These are phyloP conservation scores for Diaporthe velutina DNA, from an alignment of 2,329 filamentous ascomycete genomes.

Conservation along the genomic window DNA sequence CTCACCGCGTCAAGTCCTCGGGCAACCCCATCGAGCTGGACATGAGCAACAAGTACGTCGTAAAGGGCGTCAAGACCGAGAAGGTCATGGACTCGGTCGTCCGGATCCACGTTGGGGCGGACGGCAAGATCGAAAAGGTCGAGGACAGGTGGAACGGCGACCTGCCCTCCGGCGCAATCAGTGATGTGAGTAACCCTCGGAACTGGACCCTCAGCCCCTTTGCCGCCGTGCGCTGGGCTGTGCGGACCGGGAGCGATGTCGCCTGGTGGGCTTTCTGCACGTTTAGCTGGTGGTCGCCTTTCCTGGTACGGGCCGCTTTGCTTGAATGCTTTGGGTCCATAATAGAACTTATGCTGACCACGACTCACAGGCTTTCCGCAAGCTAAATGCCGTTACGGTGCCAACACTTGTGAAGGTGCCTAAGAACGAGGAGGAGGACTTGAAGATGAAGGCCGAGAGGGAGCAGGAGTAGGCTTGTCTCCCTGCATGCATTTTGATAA, in stretches of 20 bases:
- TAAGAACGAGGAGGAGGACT: slow-evolving; percentile 51
- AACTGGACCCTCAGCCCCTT: slow-evolving; percentile 16
- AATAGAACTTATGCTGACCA: slow-evolving; percentile 31
- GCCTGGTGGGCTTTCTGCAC: slow-evolving; percentile 44
- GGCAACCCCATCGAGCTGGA: slow-evolving; percentile 73
- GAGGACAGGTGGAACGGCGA: slow-evolving; percentile 54
- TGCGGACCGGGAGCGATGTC: slow-evolving; percentile 39
- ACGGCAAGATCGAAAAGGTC: slow-evolving; percentile 52
- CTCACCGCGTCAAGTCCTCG: slow-evolving; percentile 63
- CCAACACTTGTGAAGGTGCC: slow-evolving; percentile 51
- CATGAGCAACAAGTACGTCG: slow-evolving; percentile 52
- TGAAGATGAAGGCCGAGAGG: slow-evolving; percentile 48
- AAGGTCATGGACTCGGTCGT: slow-evolving; percentile 50
- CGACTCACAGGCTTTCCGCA: slow-evolving; percentile 48
- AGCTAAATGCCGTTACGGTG: slow-evolving; percentile 52
- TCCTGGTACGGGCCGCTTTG: slow-evolving; percentile 5
- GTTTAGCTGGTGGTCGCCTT: slow-evolving; percentile 15
- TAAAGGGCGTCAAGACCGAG: slow-evolving; percentile 50
- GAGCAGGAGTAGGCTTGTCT: slow-evolving; percentile 41
- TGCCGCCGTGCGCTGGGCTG: slow-evolving; percentile 27
- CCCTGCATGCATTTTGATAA: not conserved
- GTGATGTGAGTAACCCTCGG: slow-evolving; percentile 46
- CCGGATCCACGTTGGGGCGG: slow-evolving; percentile 48
- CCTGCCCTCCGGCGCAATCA: slow-evolving; percentile 50
- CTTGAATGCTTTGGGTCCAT: not conserved